phyloP scores from a whole-genome alignment of 768 basidiomycete species.

The Psilocybe cubensis region DNA sequence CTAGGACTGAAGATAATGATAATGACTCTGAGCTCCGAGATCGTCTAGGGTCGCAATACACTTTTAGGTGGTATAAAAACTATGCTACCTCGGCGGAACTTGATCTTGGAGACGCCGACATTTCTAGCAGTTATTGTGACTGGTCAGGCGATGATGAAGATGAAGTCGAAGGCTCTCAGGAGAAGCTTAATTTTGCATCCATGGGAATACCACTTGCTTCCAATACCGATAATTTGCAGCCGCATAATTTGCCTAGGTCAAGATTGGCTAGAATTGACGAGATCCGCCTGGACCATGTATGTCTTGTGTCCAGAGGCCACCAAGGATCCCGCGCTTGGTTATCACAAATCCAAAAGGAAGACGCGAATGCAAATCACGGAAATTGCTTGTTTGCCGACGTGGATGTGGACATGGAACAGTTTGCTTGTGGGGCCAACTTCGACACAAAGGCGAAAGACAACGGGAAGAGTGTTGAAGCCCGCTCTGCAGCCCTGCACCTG shows the following conservation, averaged over 20 bases:
- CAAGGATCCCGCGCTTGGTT: not conserved
- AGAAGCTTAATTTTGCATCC: constrained; percentile 14
- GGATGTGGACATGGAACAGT: not conserved
- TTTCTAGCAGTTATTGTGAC: constrained; percentile 4
- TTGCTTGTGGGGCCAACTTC: not conserved
- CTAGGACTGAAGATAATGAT: not conserved
- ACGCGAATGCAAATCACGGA: not conserved
- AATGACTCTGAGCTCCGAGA: not conserved
- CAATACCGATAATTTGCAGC: constrained; percentile 1
- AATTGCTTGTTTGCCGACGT: not conserved
- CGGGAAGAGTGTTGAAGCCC: not conserved
- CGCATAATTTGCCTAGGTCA: constrained; percentile 9
- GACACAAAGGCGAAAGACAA: not conserved
- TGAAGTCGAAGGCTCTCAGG: constrained; percentile 22
- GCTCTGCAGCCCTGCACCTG: not conserved
- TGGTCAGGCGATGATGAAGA: constrained; percentile 23
- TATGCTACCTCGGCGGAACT: not conserved
- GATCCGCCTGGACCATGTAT: constrained; percentile 3
- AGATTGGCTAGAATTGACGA: not conserved
- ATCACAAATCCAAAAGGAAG: not conserved
- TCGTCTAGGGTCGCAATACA: not conserved
- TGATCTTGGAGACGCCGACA: not conserved
- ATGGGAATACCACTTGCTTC: constrained; percentile 13
- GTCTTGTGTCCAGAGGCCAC: not conserved
- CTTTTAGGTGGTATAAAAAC: not conserved